A percentile compares a stretch with the other conserved stretches of the same genome.
phyloP scores from a whole-genome alignment of 2,329 filamentous ascomycete species.

The Fusarium sp. region DNA sequence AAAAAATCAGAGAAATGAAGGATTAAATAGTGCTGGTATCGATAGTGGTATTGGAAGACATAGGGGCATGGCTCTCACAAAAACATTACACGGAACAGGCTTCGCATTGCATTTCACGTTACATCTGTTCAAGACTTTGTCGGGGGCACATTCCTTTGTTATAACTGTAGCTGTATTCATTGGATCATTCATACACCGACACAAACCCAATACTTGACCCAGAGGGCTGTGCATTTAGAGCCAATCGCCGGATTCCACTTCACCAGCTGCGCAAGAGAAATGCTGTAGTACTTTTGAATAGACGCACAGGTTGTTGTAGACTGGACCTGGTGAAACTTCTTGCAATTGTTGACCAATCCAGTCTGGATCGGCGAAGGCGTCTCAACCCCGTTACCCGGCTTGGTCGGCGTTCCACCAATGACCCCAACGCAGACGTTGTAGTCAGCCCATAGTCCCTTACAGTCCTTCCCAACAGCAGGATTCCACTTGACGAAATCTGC shows the following conservation, averaged over 20 bases:
- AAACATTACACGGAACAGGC: too few species aligned
- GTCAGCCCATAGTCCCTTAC: neutral
- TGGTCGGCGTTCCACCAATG: neutral
- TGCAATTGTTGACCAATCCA: neutral
- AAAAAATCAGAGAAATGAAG: too few species aligned
- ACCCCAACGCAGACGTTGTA: conserved; percentile 7
- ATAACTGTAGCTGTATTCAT: too few species aligned
- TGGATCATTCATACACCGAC: neutral
- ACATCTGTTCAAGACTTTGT: too few species aligned
- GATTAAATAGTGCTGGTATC: too few species aligned
- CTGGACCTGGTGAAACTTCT: neutral
- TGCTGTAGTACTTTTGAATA: neutral
- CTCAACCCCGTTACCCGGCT: neutral
- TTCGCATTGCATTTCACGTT: too few species aligned
- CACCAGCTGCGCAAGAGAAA: neutral
- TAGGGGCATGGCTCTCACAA: too few species aligned
- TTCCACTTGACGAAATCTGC: conserved; percentile 3
- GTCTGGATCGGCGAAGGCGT: neutral
- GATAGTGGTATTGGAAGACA: too few species aligned
- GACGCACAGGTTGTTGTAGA: neutral
- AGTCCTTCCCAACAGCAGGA: neutral
- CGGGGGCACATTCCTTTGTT: too few species aligned
- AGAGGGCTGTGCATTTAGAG: neutral
- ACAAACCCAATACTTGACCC: neutral
- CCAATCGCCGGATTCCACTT: neutral